Evolutionary conservation across 2,329 filamentous ascomycete genomes (phyloP).

Genomic region (Coniochaeta ligniaria): DNA sequence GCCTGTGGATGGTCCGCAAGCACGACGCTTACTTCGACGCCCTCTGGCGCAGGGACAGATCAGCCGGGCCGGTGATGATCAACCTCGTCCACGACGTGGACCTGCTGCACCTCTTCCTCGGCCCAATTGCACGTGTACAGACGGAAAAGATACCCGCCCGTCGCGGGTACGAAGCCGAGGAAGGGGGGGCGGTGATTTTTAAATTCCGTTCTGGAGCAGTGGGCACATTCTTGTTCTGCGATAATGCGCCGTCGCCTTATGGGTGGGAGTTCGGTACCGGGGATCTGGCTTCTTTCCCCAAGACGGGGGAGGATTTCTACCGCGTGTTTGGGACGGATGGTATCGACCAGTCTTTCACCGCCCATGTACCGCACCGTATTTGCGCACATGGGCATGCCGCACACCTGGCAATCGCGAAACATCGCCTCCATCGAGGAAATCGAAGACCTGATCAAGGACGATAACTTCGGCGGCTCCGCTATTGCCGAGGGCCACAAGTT

Average conservation of each 20-base stretch:
- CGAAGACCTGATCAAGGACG: not conserved
- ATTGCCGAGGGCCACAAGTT: not conserved
- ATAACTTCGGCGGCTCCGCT: not conserved
- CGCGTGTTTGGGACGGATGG: conserved; percentile 29
- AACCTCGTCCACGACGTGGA: conserved; percentile 58
- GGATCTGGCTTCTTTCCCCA: conserved; percentile 46
- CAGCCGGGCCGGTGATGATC: conserved; percentile 40
- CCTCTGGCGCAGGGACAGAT: conserved; percentile 35
- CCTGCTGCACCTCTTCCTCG: conserved; percentile 48
- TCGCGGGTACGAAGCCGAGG: conserved; percentile 42
- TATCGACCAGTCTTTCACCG: not conserved
- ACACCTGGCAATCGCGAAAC: not conserved
- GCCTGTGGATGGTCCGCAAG: conserved; percentile 47
- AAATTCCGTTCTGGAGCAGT: conserved; percentile 46
- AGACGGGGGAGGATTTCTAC: conserved; percentile 36
- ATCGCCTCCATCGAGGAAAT: not conserved
- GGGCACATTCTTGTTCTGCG: conserved; percentile 48
- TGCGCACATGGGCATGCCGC: not conserved
- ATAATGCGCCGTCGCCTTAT: conserved; percentile 42
- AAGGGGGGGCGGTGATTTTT: conserved; percentile 47
- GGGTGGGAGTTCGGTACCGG: conserved; percentile 51
- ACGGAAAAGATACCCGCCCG: conserved; percentile 38
- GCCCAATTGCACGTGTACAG: conserved; percentile 41
- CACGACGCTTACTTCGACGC: conserved; percentile 40
- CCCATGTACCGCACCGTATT: not conserved